Percentiles rank a stretch among this genome's conserved stretches.
These are phyloP conservation scores for Byssochlamys sp. DNA, from an alignment of 2,329 filamentous ascomycete species.

Conservation along the genomic window DNA sequence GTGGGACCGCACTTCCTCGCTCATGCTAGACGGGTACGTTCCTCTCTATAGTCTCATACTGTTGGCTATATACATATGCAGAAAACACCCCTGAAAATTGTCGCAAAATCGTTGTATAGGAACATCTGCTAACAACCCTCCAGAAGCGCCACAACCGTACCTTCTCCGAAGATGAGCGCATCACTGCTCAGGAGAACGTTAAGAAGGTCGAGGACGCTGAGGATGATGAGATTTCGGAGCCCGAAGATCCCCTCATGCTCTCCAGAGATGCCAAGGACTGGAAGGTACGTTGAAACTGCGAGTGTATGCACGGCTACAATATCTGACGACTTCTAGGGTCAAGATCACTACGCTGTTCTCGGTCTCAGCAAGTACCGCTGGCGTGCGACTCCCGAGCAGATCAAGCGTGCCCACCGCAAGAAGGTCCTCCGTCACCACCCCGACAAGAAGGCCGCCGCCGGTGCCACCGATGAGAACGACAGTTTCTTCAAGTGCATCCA, in stretches of 20 bases:
- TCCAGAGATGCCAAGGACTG: constrained; percentile 95
- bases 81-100: no score
- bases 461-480: constrained; percentile 74
- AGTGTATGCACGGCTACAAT: neutral
- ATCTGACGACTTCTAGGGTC: constrained; percentile 46
- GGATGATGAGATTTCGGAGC: constrained; percentile 81
- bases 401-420: constrained; percentile 97
- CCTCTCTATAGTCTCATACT: neutral
- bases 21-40: constrained; percentile 75
- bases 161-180: constrained; percentile 95
- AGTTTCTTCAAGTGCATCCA: constrained; percentile 99
- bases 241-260: constrained; percentile 86
- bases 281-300: constrained; percentile 59
- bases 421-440: constrained; percentile 99
- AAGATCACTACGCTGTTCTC: constrained; percentile 97
- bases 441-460: constrained; percentile 92
- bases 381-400: constrained; percentile 91
- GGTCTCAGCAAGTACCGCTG: constrained; percentile 86
- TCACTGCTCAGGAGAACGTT: constrained; percentile 86
- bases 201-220: constrained; percentile 93
- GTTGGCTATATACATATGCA: neutral
- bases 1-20: constrained; percentile 96
- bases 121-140: constrained; percentile 12
- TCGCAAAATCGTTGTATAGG: neutral
- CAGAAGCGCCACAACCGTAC: constrained; percentile 83